A percentile compares a stretch with the other conserved stretches of the same genome.
Evolutionary conservation across 176 grass and related monocot genomes (phyloP).

Genomic region (Oryza punctata): DNA sequence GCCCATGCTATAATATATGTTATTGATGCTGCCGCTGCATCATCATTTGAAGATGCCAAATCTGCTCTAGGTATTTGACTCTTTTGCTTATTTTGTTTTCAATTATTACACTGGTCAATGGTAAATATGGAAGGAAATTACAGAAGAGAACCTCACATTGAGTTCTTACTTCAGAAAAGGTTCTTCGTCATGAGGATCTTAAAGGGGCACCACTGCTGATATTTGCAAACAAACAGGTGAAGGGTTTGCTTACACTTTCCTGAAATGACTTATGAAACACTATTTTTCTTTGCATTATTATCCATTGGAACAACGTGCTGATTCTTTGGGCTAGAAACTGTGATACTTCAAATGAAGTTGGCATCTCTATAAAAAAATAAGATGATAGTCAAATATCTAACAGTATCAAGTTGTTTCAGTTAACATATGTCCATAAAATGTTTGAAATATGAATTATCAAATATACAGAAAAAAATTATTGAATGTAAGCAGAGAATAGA

Average conservation of each 20-base stretch:
- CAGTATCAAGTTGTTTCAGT: neutral
- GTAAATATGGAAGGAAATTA: conserved; percentile 1
- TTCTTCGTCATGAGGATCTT: conserved; percentile 84
- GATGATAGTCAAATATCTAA: neutral
- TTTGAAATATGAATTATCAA: neutral
- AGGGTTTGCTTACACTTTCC: conserved; percentile 5
- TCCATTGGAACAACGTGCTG: neutral
- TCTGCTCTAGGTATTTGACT: conserved; percentile 60
- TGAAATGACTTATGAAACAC: neutral
- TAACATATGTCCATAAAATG: too few species aligned
- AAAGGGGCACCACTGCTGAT: conserved; percentile 78
- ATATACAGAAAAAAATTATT: neutral
- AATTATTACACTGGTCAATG: conserved; percentile 14
- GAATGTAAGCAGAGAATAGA: neutral
- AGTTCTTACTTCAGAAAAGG: conserved; percentile 65
- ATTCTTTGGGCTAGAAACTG: neutral
- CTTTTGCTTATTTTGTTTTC: neutral
- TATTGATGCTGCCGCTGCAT: conserved; percentile 68
- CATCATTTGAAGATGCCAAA: conserved; percentile 86
- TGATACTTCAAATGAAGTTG: neutral
- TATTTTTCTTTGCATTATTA: conserved; percentile 9
- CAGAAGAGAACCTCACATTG: conserved; percentile 30
- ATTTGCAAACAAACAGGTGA: conserved; percentile 92
- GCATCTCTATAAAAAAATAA: neutral
- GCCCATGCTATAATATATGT: conserved; percentile 94